These are phyloP conservation scores for Halophytophthora batemanensis DNA, from an alignment of 352 stramenopile species.

Conservation along the genomic window DNA sequence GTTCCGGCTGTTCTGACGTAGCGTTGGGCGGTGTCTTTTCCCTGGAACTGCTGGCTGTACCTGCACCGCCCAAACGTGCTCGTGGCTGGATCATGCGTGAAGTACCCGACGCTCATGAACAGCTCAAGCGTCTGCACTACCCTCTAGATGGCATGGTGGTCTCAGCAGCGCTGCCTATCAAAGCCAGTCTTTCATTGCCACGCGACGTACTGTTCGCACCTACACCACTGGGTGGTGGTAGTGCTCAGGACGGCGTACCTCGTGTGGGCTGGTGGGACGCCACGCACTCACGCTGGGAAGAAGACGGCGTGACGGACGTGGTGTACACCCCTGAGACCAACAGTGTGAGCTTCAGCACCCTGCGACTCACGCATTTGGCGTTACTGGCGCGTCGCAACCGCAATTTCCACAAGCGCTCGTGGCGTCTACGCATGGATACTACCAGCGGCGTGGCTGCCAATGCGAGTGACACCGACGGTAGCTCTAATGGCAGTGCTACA, in stretches of 20 bases:
- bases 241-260: slow-evolving; percentile 11
- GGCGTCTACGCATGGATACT: slow-evolving; percentile 62
- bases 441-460: slow-evolving; percentile 10
- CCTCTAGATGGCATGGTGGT: slow-evolving; percentile 71
- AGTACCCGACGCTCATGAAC: slow-evolving; percentile 45
- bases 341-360: slow-evolving; percentile 64
- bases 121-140: slow-evolving; percentile 69
- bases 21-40: slow-evolving; percentile 62
- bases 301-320: slow-evolving; percentile 76
- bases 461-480: slow-evolving; percentile 1
- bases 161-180: slow-evolving; percentile 64
- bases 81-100: slow-evolving; percentile 79
- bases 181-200: slow-evolving; percentile 52
- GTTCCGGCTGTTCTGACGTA: slow-evolving; percentile 29
- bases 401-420: slow-evolving; percentile 64
- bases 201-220: slow-evolving; percentile 47
- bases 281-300: slow-evolving; percentile 48
- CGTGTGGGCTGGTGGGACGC: slow-evolving; percentile 74
- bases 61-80: slow-evolving; percentile 60
- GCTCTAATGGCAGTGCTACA: slow-evolving; percentile 1
- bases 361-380: slow-evolving; percentile 71
- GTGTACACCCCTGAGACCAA: slow-evolving; percentile 53
- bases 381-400: slow-evolving; percentile 66
- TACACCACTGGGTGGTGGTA: not conserved
- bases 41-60: slow-evolving; percentile 67